Evolutionary conservation across 148 eudicot species (phyloP).

Genomic region (Dysphania ambrosioides): DNA sequence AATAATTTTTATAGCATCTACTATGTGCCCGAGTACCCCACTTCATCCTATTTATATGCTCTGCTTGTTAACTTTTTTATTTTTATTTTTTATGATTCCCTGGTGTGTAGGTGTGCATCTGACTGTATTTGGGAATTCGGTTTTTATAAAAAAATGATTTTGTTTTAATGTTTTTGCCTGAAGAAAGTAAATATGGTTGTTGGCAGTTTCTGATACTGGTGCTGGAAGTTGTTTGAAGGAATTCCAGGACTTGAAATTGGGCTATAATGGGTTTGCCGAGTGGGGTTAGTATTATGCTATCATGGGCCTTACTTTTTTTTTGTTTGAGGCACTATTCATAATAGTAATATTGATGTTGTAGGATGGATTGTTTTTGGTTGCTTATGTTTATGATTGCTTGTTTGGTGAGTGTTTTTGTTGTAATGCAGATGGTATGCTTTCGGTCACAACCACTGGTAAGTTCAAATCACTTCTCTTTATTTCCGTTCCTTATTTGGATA

Average conservation of each 20-base stretch:
- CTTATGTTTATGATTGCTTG: slow-evolving; percentile 2
- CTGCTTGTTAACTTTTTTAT: too few species aligned
- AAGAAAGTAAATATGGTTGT: too few species aligned
- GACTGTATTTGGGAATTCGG: too few species aligned
- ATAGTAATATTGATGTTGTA: background rate
- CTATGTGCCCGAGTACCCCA: too few species aligned
- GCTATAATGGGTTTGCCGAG: slow-evolving; percentile 17
- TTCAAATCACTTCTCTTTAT: slow-evolving; percentile 3
- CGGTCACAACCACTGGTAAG: slow-evolving; percentile 78
- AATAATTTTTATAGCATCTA: too few species aligned
- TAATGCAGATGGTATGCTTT: slow-evolving; percentile 76
- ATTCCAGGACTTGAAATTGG: slow-evolving; percentile 43
- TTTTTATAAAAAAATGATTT: too few species aligned
- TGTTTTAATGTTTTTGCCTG: background rate
- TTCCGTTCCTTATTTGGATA: background rate
- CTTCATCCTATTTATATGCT: too few species aligned
- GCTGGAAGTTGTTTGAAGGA: slow-evolving; percentile 66
- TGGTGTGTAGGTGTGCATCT: too few species aligned
- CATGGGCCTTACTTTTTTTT: background rate
- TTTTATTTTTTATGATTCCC: too few species aligned
- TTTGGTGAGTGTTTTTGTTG: slow-evolving; percentile 17
- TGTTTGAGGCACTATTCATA: background rate
- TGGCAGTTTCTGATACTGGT: slow-evolving; percentile 84
- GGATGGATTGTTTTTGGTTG: background rate
- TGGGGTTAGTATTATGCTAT: slow-evolving; percentile 44